These are phyloP conservation scores for Penicillium sp. DNA, from an alignment of 2,329 filamentous ascomycete genomes.

Conservation along the genomic window DNA sequence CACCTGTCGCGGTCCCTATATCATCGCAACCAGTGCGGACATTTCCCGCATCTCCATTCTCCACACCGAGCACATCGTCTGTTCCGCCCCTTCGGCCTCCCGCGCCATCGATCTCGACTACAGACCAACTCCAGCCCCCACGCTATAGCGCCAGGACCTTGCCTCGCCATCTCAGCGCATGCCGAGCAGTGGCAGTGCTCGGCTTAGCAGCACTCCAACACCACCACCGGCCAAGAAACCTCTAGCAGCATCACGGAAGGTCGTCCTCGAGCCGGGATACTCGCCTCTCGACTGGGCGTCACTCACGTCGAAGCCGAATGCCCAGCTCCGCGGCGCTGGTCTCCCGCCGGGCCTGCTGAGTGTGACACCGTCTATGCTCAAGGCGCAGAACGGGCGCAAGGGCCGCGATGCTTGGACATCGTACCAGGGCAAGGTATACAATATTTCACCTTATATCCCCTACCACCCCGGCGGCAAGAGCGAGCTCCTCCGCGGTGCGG, in stretches of 20 bases:
- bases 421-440: constrained; percentile 88
- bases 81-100: too few species aligned
- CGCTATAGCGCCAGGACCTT: too few species aligned
- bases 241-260: constrained; percentile 48
- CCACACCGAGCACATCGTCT: too few species aligned
- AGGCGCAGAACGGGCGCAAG: constrained; percentile 73
- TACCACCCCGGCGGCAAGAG: constrained; percentile 80
- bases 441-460: constrained; percentile 81
- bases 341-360: constrained; percentile 58
- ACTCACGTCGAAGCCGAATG: constrained; percentile 59
- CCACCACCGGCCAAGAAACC: constrained; percentile 48
- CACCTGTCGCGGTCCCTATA: too few species aligned
- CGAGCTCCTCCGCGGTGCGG: constrained; percentile 62
- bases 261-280: constrained; percentile 82
- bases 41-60: too few species aligned
- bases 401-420: constrained; percentile 88
- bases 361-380: constrained; percentile 79
- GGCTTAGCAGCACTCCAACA: constrained; percentile 45
- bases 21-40: too few species aligned
- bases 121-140: too few species aligned
- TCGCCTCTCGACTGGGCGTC: constrained; percentile 96
- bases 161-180: too few species aligned
- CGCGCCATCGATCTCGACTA: too few species aligned
- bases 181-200: too few species aligned
- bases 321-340: constrained; percentile 62